Base-by-base conservation (phyloP, 2,329 filamentous ascomycete species). In the Byssochlamys sp. region DNA sequence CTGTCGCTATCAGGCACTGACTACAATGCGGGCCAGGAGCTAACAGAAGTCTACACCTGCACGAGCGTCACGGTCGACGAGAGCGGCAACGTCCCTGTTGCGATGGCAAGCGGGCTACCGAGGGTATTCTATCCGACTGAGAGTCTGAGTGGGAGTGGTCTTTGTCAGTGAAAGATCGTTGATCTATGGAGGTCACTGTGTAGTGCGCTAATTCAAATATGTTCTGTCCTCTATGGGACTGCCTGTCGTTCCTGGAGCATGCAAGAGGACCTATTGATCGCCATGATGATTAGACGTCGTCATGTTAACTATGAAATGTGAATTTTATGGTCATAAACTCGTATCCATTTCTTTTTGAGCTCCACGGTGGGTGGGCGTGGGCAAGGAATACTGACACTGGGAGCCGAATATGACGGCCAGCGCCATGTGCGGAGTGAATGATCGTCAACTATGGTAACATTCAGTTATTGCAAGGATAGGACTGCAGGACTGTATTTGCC, bases 21-120 rank as follows among this genome's bases (percentile, higher is more conserved):
- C 0, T 72, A 63, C 55, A 26, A 53, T 1, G 59, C 67, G 3
- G 69, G 67, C 3, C 27, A 50, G 4, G 35, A 61, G 25, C 58
- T 71, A 1, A 64, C 63, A n/a, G 69, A 71, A 55, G 33, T 68
- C 28, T 66, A 67, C 53, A 65, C 66, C 45, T 84, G 81, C 66
- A 72, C 68, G 0, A 60, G 69, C 0, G 67, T 73, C 4, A 78
- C 73, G 1, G 72, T 78, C 0, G 75, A 77, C 60, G 66, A 67
- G 2, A 72, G 63, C 31, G 80, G 79, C 0, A 71, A 71, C 51
- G 60, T 83, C n/a, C 64, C 66, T 0, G 73, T 81, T 1, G 66
- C 69, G 3, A 77, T 81, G 65, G 67, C 62, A 0, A 61, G 66
- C 1, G 80, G 79, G 0, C 57, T 75, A 54, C 78, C 80, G 0